phyloP scores from a whole-genome alignment of 1,284 basidiomycete genomes.

The Ganoderma lucidum region DNA sequence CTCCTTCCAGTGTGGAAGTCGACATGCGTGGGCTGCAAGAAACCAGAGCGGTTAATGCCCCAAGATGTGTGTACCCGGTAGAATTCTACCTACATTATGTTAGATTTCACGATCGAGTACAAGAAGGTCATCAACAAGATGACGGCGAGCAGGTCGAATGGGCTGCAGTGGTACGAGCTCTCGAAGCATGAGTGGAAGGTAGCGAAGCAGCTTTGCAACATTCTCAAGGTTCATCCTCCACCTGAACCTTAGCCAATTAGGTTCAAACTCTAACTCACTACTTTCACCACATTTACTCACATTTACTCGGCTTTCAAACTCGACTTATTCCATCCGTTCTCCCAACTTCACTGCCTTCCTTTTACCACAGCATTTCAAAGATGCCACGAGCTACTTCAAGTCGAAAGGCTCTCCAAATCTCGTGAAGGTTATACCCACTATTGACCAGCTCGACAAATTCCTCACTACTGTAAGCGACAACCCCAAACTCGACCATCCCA shows the following conservation, averaged over 20 bases:
- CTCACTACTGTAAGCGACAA: conserved; percentile 24
- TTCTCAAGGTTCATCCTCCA: conserved; percentile 32
- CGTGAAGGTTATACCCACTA: conserved; percentile 40
- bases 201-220: conserved; percentile 35
- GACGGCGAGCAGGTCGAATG: background rate
- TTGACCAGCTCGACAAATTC: conserved; percentile 37
- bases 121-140: no score
- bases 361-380: conserved; percentile 37
- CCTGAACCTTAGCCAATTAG: background rate
- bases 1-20: conserved; percentile 42
- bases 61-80: conserved; percentile 44
- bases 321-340: no score
- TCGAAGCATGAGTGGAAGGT: conserved; percentile 33
- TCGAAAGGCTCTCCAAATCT: conserved; percentile 36
- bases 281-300: no score
- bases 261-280: background rate
- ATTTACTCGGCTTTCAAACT: no score
- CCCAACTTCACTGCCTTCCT: no score
- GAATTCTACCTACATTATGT: conserved; percentile 40
- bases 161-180: conserved; percentile 28
- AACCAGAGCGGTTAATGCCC: conserved; percentile 33
- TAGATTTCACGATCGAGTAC: no score
- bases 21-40: conserved; percentile 13
- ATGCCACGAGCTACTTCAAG: conserved; percentile 37
- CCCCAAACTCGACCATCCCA: background rate